Evolutionary conservation across 2,329 filamentous ascomycete genomes (phyloP).

Genomic region (Diaporthe citriasiana): DNA sequence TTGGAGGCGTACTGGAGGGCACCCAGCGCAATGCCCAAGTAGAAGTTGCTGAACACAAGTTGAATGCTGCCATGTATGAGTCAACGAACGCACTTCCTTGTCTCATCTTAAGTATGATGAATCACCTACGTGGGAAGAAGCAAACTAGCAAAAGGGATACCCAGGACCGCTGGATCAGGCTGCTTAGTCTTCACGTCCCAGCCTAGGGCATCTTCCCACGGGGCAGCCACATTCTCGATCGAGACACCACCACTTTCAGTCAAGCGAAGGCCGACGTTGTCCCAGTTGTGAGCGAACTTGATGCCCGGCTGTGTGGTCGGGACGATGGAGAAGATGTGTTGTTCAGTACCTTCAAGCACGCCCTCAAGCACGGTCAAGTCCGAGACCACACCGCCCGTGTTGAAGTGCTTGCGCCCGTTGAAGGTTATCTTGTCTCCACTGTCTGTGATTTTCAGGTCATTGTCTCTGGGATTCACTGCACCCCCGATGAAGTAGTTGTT

Average conservation of each 20-base stretch:
- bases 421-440: conserved; percentile 70
- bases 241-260: conserved; percentile 75
- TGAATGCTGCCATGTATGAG: conserved; percentile 63
- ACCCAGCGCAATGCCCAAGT: conserved; percentile 73
- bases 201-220: conserved; percentile 74
- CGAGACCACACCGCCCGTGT: conserved; percentile 76
- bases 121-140: conserved; percentile 67
- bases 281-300: conserved; percentile 72
- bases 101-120: accelerated
- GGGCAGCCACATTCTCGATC: conserved; percentile 68
- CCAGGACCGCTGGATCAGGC: conserved; percentile 64
- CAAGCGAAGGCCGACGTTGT: conserved; percentile 73
- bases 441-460: conserved; percentile 68
- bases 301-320: conserved; percentile 71
- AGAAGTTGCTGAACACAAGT: conserved; percentile 76
- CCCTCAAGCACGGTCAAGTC: conserved; percentile 77
- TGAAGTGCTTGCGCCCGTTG: conserved; percentile 76
- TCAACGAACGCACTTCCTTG: neutral
- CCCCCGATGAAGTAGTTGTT: conserved; percentile 78
- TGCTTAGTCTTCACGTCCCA: conserved; percentile 67
- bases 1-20: conserved; percentile 67
- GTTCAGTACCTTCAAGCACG: conserved; percentile 67
- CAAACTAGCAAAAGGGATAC: conserved; percentile 68
- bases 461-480: conserved; percentile 76
- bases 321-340: conserved; percentile 75